Conservation (phyloP, 176 grass and related monocot genomes). For the Juncus effusus region DNA sequence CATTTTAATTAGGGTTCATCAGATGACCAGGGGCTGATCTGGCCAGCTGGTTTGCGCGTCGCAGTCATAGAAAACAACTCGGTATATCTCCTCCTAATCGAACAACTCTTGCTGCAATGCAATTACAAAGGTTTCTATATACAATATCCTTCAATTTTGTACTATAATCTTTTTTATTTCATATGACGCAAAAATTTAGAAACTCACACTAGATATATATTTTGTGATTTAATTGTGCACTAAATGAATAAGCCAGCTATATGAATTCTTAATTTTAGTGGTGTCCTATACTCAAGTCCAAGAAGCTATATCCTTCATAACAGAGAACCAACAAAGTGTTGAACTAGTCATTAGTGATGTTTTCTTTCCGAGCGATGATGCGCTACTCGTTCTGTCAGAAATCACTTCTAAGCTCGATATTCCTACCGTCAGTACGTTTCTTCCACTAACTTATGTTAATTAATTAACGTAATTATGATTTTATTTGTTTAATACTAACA, state of each 20-base stretch:
- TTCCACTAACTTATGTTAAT: too few relatives aligned
- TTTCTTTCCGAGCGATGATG: constrained; percentile 36
- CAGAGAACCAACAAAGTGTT: constrained; percentile 27
- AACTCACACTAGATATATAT: background rate
- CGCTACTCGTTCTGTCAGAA: constrained; percentile 36
- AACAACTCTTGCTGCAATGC: constrained; percentile 40
- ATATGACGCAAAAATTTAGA: background rate
- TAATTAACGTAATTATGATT: too few relatives aligned
- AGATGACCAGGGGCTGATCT: constrained; percentile 4
- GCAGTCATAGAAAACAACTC: constrained; percentile 34
- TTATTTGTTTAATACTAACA: background rate
- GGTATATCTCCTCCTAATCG: constrained; percentile 23
- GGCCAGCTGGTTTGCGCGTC: constrained; percentile 36
- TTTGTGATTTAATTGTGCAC: background rate
- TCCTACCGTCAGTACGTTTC: constrained; percentile 42
- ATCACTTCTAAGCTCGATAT: constrained; percentile 32
- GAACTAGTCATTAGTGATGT: constrained; percentile 46
- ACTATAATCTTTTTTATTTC: background rate
- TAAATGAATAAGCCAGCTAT: background rate
- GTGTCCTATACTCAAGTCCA: constrained; percentile 11
- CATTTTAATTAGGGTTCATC: background rate
- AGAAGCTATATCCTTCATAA: constrained; percentile 41
- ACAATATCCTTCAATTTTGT: background rate
- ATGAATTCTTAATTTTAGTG: constrained; percentile 13
- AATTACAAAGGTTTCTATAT: constrained; percentile 29